Evolutionary conservation across 345 rosid genomes (phyloP).

Genomic region (Populus pruinosa): DNA sequence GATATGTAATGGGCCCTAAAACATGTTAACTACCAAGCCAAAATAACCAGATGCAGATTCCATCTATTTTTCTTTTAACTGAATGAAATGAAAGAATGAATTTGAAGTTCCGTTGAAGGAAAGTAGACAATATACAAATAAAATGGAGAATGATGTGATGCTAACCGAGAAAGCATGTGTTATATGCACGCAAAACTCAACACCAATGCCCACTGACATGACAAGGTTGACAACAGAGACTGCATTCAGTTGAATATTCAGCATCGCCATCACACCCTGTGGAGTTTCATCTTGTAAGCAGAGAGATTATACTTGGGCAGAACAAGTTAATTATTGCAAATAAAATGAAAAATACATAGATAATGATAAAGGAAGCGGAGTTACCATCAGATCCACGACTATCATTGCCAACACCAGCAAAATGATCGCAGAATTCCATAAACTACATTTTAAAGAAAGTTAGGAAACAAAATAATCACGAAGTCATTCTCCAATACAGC

Average conservation of each 20-base stretch:
- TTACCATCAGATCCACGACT: constrained; percentile 84
- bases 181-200: constrained; percentile 95
- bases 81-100: background rate
- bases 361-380: background rate
- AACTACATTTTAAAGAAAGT: constrained; percentile 43
- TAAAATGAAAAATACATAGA: background rate
- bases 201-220: constrained; percentile 93
- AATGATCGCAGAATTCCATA: constrained; percentile 91
- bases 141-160: background rate
- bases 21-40: background rate
- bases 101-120: background rate
- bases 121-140: background rate
- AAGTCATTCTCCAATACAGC: background rate
- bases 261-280: constrained; percentile 97
- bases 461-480: constrained; percentile 2
- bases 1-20: background rate
- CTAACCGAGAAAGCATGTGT: constrained; percentile 89
- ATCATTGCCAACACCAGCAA: constrained; percentile 84
- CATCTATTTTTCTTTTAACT: background rate
- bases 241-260: constrained; percentile 88
- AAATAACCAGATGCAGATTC: background rate
- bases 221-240: constrained; percentile 91
- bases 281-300: constrained; percentile 27
- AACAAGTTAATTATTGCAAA: background rate
- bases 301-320: background rate